phyloP scores from a whole-genome alignment of 1,284 basidiomycete species.

The Heterobasidion irregulare region DNA sequence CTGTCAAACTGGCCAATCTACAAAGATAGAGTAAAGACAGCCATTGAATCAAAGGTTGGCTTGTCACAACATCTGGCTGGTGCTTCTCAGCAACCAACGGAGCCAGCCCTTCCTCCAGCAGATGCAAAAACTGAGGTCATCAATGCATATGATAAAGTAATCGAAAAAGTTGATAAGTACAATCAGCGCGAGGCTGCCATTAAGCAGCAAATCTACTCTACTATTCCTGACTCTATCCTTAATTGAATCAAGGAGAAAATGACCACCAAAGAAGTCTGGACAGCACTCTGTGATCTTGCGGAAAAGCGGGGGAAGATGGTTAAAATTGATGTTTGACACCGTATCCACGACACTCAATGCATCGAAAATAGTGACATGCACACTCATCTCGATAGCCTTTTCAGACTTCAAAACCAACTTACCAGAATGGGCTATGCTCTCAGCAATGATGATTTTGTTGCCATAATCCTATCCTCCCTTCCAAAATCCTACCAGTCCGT shows the following conservation, averaged over 20 bases:
- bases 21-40: background rate
- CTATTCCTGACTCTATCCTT: background rate
- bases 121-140: background rate
- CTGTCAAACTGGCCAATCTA: background rate
- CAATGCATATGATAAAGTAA: background rate
- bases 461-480: slow-evolving; percentile 13
- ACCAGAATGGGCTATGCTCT: slow-evolving; percentile 12
- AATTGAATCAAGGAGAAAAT: background rate
- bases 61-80: background rate
- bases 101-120: background rate
- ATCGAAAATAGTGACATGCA: slow-evolving; percentile 13
- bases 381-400: slow-evolving; percentile 13
- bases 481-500: slow-evolving; percentile 10
- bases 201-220: background rate
- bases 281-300: background rate
- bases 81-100: background rate
- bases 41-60: background rate
- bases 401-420: slow-evolving; percentile 12
- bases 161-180: background rate
- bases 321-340: slow-evolving; percentile 12
- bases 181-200: background rate
- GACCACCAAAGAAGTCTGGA: background rate
- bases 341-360: slow-evolving; percentile 13
- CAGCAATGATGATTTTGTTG: slow-evolving; percentile 10
- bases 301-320: slow-evolving; percentile 13